Percentiles rank a stretch among this genome's conserved stretches.
Conservation (phyloP, 1,284 basidiomycete species). For the Ceratobasidium sp. region DNA sequence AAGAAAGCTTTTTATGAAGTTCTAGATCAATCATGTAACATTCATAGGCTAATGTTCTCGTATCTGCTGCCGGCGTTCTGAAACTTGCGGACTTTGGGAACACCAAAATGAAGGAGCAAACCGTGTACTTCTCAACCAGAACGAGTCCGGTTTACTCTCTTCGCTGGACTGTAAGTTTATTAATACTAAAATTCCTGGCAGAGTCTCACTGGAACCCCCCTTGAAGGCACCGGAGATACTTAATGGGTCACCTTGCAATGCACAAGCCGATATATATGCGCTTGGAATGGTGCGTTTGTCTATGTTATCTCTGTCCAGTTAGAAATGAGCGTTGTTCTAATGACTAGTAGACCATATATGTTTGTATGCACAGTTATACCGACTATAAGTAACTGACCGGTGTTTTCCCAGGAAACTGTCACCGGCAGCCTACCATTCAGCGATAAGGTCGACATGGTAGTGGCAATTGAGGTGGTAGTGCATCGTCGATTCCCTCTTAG, state of each 20-base stretch:
- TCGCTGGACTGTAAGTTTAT: slow-evolving; percentile 16
- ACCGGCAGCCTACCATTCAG: slow-evolving; percentile 7
- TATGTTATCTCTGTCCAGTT: not conserved
- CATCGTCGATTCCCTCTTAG: not conserved
- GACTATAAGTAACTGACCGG: no score
- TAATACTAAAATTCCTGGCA: not conserved
- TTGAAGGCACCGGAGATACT: slow-evolving; percentile 19
- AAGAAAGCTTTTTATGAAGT: not conserved
- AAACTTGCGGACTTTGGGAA: slow-evolving; percentile 30
- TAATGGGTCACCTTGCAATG: not conserved
- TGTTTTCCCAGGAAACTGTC: not conserved
- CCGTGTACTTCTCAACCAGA: slow-evolving; percentile 13
- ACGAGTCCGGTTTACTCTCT: not conserved
- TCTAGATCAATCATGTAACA: not conserved
- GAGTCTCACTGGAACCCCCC: not conserved
- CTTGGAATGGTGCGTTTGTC: slow-evolving; percentile 17
- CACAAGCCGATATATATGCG: slow-evolving; percentile 8
- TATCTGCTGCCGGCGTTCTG: not conserved
- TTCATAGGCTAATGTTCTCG: slow-evolving; percentile 10
- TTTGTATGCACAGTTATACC: not conserved
- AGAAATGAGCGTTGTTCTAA: not conserved
- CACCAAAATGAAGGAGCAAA: not conserved
- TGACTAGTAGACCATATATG: slow-evolving; percentile 7
- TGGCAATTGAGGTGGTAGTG: not conserved
- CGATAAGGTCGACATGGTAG: not conserved